Percentiles rank a stretch among this genome's conserved stretches.
Evolutionary conservation across 108 stramenopile genomes (phyloP).

Genomic region (Cylindrotheca fusiformis): DNA sequence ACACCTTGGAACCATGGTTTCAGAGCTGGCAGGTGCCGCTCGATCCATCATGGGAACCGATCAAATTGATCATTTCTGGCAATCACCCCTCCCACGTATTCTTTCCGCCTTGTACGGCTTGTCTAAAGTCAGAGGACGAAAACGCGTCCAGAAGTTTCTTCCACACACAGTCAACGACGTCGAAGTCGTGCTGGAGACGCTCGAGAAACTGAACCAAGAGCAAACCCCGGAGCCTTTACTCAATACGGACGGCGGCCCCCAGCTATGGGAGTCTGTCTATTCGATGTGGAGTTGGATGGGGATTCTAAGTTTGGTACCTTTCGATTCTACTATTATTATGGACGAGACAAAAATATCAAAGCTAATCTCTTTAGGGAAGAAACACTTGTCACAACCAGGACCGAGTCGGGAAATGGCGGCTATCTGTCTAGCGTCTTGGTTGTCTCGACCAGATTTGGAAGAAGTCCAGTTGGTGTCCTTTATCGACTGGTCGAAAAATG

Average conservation of each 20-base stretch:
- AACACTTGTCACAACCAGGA: conserved; percentile 79
- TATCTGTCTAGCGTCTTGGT: conserved; percentile 83
- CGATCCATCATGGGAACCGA: conserved; percentile 13
- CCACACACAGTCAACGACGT: conserved; percentile 92
- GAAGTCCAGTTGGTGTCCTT: conserved; percentile 61
- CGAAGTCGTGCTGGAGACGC: conserved; percentile 74
- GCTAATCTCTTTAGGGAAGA: conserved; percentile 44
- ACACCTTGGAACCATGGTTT: conserved; percentile 72
- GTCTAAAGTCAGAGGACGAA: conserved; percentile 86
- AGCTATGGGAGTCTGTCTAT: conserved; percentile 92
- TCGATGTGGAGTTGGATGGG: conserved; percentile 95
- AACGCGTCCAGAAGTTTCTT: conserved; percentile 81
- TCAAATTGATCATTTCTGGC: conserved; percentile 15
- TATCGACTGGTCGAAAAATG: conserved; percentile 55
- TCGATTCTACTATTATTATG: conserved; percentile 87
- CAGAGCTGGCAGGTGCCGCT: conserved; percentile 16
- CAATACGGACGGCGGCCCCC: conserved; percentile 10
- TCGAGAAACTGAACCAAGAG: conserved; percentile 27
- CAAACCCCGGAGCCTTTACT: background rate
- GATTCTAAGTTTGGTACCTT: conserved; percentile 93
- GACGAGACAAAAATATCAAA: conserved; percentile 20
- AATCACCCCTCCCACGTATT: conserved; percentile 13
- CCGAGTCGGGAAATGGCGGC: conserved; percentile 92
- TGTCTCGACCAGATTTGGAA: conserved; percentile 95
- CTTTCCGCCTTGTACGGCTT: conserved; percentile 86